Base-by-base conservation (phyloP, 2,329 filamentous ascomycete genomes). In the Paracoccidioides lutzii region DNA sequence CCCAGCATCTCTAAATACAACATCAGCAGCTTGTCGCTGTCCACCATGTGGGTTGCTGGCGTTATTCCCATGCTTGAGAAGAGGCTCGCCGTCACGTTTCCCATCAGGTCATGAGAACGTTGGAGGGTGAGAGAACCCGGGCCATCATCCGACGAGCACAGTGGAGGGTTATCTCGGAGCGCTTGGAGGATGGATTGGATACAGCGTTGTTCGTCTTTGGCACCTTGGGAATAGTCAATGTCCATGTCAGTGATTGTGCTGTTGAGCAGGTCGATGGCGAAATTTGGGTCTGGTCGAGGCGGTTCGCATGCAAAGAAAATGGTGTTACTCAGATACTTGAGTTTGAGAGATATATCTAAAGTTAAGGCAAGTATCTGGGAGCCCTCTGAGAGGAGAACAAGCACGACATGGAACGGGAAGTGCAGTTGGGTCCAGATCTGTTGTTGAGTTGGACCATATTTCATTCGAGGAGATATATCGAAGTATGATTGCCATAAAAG, bases 401-500 rank as follows among this genome's bases (percentile, higher is more conserved):
- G 76, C 5, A 78, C 71, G 2, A 84, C 74, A 60, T 86, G 81
- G 61, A 85, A 80, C 0, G 82, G 82, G 57, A 84, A 80, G 67
- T 85, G 82, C 35, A 73, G 64, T 37, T 71, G 67, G 30, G 68
- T 67, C 72, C 72, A 74, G 14, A 81, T 67, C 52, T 82, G 79
- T 60, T 85, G 83, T 4, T 79, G 76, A 48, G 81, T 71, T 35
- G 72, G 77, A 41, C 77, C 76, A 58, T 78, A 76, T 55, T 73
- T 70, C 37, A 72, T 71, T 52, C 66, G 74, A 57, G 67, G 79
- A 66, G 73, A 79, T 37, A 82, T 76, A 57, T 81, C 77, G 52
- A 81, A 81, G 63, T 83, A 82, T 5, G 78, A 70, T 67, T 83
- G 81, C 79, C 81, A 85, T 60, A 85, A 75, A 54, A 85, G 77